Percentiles rank a stretch among this genome's conserved stretches.
These are phyloP conservation scores for Botrytis elliptica DNA, from an alignment of 2,329 filamentous ascomycete genomes.

Conservation along the genomic window DNA sequence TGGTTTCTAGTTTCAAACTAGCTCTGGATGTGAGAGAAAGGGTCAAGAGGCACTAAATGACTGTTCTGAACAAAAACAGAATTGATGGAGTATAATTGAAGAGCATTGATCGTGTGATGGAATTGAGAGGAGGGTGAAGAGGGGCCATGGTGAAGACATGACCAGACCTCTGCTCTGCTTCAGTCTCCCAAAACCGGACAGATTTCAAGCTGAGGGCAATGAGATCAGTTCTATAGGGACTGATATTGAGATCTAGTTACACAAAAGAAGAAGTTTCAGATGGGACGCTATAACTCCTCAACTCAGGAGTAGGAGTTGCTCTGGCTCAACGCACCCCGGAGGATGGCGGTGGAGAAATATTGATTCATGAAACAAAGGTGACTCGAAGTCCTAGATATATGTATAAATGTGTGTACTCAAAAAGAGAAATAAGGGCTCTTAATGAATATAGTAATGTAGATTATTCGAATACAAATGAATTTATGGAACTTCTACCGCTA, in stretches of 20 bases:
- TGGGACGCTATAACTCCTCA: too few species aligned
- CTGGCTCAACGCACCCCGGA: neutral
- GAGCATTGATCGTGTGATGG: too few species aligned
- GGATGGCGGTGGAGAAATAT: neutral
- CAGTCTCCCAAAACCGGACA: too few species aligned
- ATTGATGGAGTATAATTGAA: too few species aligned
- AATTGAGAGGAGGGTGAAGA: too few species aligned
- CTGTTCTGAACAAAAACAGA: neutral
- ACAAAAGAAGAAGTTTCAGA: too few species aligned
- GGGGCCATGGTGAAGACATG: too few species aligned
- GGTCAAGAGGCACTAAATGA: neutral
- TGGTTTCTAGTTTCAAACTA: neutral
- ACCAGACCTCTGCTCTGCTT: too few species aligned
- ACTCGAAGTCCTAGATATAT: neutral
- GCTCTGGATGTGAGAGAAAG: neutral
- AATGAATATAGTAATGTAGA: neutral
- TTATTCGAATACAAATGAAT: neutral
- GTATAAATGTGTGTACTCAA: neutral
- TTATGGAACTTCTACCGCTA: neutral
- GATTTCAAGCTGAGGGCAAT: too few species aligned
- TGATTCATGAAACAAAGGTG: neutral
- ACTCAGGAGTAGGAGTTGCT: too few species aligned
- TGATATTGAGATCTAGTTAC: too few species aligned
- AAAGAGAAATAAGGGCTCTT: neutral
- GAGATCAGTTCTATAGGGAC: too few species aligned